Percentiles rank a stretch among this genome's conserved stretches.
phyloP scores from a whole-genome alignment of 306 rosid genomes.

The Malus asiatica region DNA sequence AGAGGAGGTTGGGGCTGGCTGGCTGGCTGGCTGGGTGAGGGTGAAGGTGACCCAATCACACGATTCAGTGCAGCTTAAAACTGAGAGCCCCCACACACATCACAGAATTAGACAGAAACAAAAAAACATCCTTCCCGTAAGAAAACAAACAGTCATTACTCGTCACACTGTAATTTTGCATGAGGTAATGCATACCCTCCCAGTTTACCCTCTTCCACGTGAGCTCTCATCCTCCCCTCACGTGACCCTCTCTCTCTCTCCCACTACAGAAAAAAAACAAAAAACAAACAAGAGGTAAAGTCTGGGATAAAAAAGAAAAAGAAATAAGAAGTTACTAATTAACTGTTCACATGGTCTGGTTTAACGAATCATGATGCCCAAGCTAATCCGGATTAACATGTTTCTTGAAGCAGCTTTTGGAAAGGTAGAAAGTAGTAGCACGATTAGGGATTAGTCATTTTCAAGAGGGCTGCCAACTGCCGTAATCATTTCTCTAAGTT shows the following conservation, averaged over 20 bases:
- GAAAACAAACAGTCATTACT: slow-evolving; percentile 45
- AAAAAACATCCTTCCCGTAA: slow-evolving; percentile 49
- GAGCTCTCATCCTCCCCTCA: slow-evolving; percentile 31
- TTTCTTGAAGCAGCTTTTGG: slow-evolving; percentile 12
- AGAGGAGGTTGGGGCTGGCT: slow-evolving; percentile 3
- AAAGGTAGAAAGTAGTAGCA: slow-evolving; percentile 14
- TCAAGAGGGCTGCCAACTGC: slow-evolving; percentile 4
- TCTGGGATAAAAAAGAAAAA: background rate
- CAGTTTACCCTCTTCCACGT: slow-evolving; percentile 26
- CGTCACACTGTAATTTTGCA: slow-evolving; percentile 44
- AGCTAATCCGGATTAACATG: slow-evolving; percentile 10
- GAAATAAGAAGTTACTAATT: background rate
- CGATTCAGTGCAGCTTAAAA: slow-evolving; percentile 13
- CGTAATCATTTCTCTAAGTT: slow-evolving; percentile 18
- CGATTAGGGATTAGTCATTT: slow-evolving; percentile 11
- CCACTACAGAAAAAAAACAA: background rate
- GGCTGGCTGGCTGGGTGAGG: background rate
- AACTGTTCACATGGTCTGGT: background rate
- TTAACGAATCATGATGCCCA: background rate
- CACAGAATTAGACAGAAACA: slow-evolving; percentile 42
- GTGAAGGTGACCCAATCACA: slow-evolving; percentile 27
- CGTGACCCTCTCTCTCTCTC: slow-evolving; percentile 14
- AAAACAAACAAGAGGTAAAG: background rate
- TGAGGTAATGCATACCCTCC: slow-evolving; percentile 31
- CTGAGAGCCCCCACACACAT: slow-evolving; percentile 22